Conservation (phyloP, 2,329 filamentous ascomycete species). For the Atkinsonella hypoxylon region DNA sequence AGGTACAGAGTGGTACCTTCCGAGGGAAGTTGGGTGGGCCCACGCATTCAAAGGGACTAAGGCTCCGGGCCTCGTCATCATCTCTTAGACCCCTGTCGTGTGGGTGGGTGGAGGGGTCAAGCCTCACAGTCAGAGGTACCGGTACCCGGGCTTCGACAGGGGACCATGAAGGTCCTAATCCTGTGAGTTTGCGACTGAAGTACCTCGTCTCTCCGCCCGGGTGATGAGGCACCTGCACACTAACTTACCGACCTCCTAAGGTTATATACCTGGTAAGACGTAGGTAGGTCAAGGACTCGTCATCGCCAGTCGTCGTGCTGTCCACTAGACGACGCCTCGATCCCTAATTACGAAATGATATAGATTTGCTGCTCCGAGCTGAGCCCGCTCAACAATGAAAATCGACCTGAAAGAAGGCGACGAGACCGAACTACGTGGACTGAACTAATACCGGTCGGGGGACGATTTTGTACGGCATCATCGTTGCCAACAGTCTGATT, state of each 20-base stretch:
- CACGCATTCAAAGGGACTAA: no score
- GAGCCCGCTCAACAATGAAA: neutral
- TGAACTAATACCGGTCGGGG: no score
- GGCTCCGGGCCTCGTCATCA: conserved; percentile 28
- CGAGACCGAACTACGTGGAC: neutral
- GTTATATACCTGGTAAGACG: no score
- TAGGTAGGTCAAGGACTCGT: neutral
- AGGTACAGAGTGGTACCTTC: no score
- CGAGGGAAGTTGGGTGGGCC: no score
- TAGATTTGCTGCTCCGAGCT: neutral
- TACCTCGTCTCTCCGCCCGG: no score
- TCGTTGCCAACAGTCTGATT: neutral
- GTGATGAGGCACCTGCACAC: no score
- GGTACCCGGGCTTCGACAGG: conserved; percentile 5
- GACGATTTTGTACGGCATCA: neutral
- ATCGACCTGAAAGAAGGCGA: neutral
- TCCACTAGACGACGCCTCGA: neutral
- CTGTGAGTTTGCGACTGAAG: neutral
- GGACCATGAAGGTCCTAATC: no score
- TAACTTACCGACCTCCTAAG: no score
- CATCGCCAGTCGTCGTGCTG: conserved; percentile 6
- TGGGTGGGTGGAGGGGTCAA: conserved; percentile 5
- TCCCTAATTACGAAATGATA: neutral
- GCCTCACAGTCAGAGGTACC: conserved; percentile 10
- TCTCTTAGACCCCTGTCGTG: conserved; percentile 12